Evolutionary conservation across 1,139 yeast species (phyloP), one percentile per base, ranked within the genome.

Genomic region (Kodamaea derodonti): DNA sequence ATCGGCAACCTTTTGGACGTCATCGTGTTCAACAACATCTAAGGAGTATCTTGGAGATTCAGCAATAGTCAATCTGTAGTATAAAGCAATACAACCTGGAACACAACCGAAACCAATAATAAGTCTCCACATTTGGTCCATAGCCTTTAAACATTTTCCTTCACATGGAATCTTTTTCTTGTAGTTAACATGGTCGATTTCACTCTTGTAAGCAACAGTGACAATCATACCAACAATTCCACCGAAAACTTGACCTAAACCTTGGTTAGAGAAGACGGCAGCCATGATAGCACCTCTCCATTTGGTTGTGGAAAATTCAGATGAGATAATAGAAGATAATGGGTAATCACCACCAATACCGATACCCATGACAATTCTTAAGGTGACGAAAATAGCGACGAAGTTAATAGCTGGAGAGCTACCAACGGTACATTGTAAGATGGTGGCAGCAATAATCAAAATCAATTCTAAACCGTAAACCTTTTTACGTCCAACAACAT

Each of bases 341-440:
- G 98, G 97, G 65, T 92, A 92, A 67, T 92, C 98, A 74, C 97
- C 98, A 69, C 98, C 98, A 53, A 92, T 92, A 80, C 97, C 98
- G 52, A 92, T 80, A 69, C 95, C 95, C 85, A 80, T 80, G 42
- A 84, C 56, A 44, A 85, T 79, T 76, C 95, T 81, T 63, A 78
- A 79, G 49, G 81, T 78, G 11, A 80, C 64, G 45, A 85, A 69
- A 35, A 84, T 69, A 33, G 90, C 95, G 33, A 76, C 77, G 52
- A 85, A 82, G 56, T 70, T 73, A 44, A 84, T 62, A 42, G 82
- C 90, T 18, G 84, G 76, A 20, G 92, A 75, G 7, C 60, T 48
- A 51, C 92, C 95, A 35, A 81, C 47, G 42, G 75, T 62, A 73
- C 82, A 84, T 72, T 78, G 95, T 56, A 85, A 68, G 54, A 76